These are phyloP conservation scores for Stromatinia cepivora DNA, from an alignment of 2,329 filamentous ascomycete species.

Conservation along the genomic window DNA sequence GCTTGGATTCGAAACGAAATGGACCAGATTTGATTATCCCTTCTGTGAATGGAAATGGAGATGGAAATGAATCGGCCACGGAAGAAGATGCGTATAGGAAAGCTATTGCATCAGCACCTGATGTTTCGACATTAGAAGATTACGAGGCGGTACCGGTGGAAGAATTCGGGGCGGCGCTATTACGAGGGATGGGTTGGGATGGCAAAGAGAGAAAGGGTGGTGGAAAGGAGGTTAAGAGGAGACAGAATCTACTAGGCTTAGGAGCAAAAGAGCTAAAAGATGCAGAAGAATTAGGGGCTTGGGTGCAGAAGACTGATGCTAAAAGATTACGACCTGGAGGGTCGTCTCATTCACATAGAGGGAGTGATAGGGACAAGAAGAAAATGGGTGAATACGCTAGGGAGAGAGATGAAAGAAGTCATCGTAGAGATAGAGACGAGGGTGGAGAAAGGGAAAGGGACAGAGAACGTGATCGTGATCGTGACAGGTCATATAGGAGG, in stretches of 20 bases:
- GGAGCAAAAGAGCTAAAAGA: constrained; percentile 80
- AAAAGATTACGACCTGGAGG: constrained; percentile 47
- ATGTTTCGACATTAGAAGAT: constrained; percentile 74
- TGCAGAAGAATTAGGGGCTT: constrained; percentile 72
- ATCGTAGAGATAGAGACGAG: constrained; percentile 40
- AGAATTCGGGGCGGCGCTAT: constrained; percentile 86
- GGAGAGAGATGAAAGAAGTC: constrained; percentile 45
- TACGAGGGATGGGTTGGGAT: constrained; percentile 97
- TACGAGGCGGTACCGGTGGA: constrained; percentile 90
- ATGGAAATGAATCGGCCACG: constrained; percentile 42
- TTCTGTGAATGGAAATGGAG: constrained; percentile 32
- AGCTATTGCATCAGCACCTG: constrained; percentile 71
- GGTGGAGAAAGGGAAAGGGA: constrained; percentile 39
- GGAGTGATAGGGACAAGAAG: constrained; percentile 44
- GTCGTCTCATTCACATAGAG: constrained; percentile 28
- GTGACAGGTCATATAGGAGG: constrained; percentile 30
- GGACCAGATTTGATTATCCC: constrained; percentile 55
- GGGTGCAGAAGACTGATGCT: constrained; percentile 69
- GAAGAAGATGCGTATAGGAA: constrained; percentile 68
- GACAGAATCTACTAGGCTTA: constrained; percentile 81
- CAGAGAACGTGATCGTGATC: constrained; percentile 21
- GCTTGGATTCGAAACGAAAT: constrained; percentile 50
- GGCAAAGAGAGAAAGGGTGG: constrained; percentile 53
- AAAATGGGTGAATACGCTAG: constrained; percentile 45
- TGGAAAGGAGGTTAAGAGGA: constrained; percentile 66